These are phyloP conservation scores for Ormosia emarginata DNA, from an alignment of 306 rosid genomes.

Conservation along the genomic window DNA sequence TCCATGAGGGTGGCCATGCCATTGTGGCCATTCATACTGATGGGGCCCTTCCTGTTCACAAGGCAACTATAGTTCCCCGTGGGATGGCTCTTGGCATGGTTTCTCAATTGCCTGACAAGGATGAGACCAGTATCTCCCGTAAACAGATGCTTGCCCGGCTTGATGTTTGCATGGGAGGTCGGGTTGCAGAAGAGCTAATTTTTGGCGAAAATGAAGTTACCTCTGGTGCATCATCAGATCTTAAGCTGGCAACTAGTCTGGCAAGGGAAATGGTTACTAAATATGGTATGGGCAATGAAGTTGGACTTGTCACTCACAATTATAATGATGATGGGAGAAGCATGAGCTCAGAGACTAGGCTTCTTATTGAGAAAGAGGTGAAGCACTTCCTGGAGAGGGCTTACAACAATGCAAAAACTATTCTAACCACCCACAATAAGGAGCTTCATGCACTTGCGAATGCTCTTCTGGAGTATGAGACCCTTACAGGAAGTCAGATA, in stretches of 20 bases:
- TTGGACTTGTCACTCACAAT: conserved; percentile 66
- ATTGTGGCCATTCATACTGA: conserved; percentile 84
- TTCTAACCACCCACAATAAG: conserved; percentile 61
- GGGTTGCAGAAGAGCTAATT: conserved; percentile 83
- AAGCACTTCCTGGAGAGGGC: conserved; percentile 59
- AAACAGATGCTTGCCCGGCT: conserved; percentile 84
- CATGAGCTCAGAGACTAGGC: conserved; percentile 89
- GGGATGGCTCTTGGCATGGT: conserved; percentile 89
- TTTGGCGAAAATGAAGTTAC: conserved; percentile 83
- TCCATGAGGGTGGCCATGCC: conserved; percentile 89
- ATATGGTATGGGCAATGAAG: conserved; percentile 82
- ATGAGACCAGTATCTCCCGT: conserved; percentile 62
- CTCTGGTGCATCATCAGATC: conserved; percentile 71
- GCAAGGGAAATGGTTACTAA: conserved; percentile 82
- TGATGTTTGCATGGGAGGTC: conserved; percentile 83
- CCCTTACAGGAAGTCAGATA: conserved; percentile 76
- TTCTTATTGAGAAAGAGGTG: conserved; percentile 82
- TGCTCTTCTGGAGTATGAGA: conserved; percentile 73
- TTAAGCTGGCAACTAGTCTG: conserved; percentile 53
- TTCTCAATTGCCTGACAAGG: conserved; percentile 64
- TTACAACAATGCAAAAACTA: conserved; percentile 71
- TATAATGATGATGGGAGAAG: conserved; percentile 77
- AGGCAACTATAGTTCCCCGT: conserved; percentile 89
- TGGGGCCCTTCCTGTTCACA: conserved; percentile 80
- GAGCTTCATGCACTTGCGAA: conserved; percentile 85